Conservation (phyloP, 305 asterid genomes). For the Solanum aculeatissimum region DNA sequence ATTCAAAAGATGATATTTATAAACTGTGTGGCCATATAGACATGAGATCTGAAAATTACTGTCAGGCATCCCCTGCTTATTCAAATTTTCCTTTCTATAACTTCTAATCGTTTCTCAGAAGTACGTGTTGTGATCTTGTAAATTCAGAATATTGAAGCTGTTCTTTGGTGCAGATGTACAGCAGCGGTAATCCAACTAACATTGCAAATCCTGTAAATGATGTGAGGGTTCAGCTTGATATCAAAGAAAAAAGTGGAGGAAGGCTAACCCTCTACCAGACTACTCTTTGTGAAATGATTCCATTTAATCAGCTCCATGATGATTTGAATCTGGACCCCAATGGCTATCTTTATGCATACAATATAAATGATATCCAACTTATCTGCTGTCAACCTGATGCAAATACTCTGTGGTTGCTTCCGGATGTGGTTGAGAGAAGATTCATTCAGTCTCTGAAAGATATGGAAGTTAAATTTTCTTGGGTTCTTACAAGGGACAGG, state of each 20-base stretch:
- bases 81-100: not conserved
- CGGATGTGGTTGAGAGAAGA: constrained; percentile 64
- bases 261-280: constrained; percentile 78
- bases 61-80: not conserved
- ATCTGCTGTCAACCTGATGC: constrained; percentile 91
- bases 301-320: constrained; percentile 51
- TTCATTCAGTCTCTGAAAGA: constrained; percentile 38
- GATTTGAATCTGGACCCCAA: constrained; percentile 48
- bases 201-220: constrained; percentile 93
- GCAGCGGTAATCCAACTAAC: constrained; percentile 98
- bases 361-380: constrained; percentile 70
- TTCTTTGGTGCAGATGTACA: constrained; percentile 68
- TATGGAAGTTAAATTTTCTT: constrained; percentile 68
- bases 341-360: constrained; percentile 54
- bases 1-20: not conserved
- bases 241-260: constrained; percentile 81
- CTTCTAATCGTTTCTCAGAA: not conserved
- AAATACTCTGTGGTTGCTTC: constrained; percentile 74
- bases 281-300: constrained; percentile 73
- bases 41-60: not conserved
- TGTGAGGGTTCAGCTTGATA: constrained; percentile 78
- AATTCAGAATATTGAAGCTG: not conserved
- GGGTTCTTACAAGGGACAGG: constrained; percentile 87
- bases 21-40: not conserved
- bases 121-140: not conserved